A percentile compares a stretch with the other conserved stretches of the same genome.
These are phyloP conservation scores for Xylaria sp. DNA, from an alignment of 2,329 filamentous ascomycete species.

Conservation along the genomic window DNA sequence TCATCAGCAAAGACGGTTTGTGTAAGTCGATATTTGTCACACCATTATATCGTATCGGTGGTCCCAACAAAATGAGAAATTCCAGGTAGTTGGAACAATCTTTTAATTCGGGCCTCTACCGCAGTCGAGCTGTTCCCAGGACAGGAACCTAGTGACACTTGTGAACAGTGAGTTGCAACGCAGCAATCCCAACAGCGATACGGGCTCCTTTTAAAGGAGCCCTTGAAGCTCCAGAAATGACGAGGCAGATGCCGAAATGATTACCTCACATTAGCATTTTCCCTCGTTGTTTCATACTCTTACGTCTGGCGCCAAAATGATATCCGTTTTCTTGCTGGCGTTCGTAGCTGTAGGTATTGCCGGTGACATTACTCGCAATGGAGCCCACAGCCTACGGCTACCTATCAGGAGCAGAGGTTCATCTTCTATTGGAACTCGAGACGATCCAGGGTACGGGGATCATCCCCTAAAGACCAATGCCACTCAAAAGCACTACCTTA, in stretches of 20 bases:
- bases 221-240: background rate
- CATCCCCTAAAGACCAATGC: constrained; percentile 30
- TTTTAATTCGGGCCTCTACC: background rate
- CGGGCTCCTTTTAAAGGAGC: constrained; percentile 28
- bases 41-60: constrained; percentile 5
- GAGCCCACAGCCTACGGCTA: constrained; percentile 24
- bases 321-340: constrained; percentile 25
- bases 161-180: constrained; percentile 22
- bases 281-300: background rate
- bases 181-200: background rate
- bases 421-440: constrained; percentile 19
- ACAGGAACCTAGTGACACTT: background rate
- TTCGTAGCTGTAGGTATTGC: constrained; percentile 22
- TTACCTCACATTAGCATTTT: background rate
- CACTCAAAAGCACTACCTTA: constrained; percentile 35
- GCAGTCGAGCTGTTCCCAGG: background rate
- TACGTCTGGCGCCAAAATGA: constrained; percentile 19
- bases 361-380: constrained; percentile 19
- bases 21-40: background rate
- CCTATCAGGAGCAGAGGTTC: constrained; percentile 23
- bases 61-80: constrained; percentile 12
- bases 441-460: constrained; percentile 28
- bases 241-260: background rate
- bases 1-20: background rate
- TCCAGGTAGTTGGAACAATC: constrained; percentile 15